Evolutionary conservation across 495 filamentous ascomycete genomes (phyloP), one percentile per base, ranked within the genome.

Genomic region (Penicillium malachiteum): DNA sequence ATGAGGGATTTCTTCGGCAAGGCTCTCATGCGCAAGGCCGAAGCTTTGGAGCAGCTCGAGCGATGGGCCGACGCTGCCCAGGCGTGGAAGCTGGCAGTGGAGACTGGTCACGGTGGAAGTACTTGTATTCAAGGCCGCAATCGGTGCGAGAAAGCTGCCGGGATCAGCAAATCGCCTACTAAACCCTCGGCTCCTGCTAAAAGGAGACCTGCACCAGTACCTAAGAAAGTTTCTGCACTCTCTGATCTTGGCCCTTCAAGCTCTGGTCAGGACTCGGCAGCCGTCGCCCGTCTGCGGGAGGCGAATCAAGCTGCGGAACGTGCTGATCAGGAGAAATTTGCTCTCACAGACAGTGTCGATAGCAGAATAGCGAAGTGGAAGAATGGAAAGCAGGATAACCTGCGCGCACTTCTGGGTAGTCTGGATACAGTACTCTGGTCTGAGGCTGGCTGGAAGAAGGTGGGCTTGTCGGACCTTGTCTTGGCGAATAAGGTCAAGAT

Each of bases 1-100:
- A 97, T 98, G 92, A 86, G 81, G 43, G 90, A 93, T 38, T 90
- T 96, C 65, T 97, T 85, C 69, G 90, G 89, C 46, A 97, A 97
- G 71, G 92, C 92, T 0, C 77, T 96, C 40, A 92, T 87, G 70
- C 87, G 95, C 52, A 97, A 97, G 76, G 94, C 95, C 12, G 95
- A 97, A 69, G 93, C 89, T 2, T 78, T 97, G 31, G 94, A 98
- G 72, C 89, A 97, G 62, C 85, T 98, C 65, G 94, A 98, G 74
- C 88, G 88, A 66, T 98, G 94, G 93, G 66, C 71, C 2, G 92
- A 97, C 31, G 95, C 94, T 3, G 85, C 81, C 0, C 76, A 81
- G 16, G 81, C 86, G 0, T 98, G 94, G 94, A 85, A 85, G 57
- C 74, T 81, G 18, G 91, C 90, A 26, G 88, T 97, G 13, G 89